Percentiles rank a stretch among this genome's conserved stretches.
Conservation (phyloP, 345 rosid genomes). For the Corchorus capsularis region DNA sequence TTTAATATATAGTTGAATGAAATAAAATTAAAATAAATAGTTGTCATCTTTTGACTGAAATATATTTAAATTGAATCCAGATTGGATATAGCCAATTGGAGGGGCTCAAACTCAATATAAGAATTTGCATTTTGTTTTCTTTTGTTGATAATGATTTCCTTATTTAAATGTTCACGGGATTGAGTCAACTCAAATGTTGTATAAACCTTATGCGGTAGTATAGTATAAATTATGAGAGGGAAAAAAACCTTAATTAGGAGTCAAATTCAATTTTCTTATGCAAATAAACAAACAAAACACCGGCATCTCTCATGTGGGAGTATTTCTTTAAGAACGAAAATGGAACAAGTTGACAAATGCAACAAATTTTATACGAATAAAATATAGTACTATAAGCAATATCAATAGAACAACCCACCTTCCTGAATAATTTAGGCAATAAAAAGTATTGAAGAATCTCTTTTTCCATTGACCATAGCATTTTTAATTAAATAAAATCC, state of each 20-base stretch:
- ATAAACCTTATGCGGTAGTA: neutral
- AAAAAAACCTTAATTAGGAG: neutral
- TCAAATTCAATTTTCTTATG: neutral
- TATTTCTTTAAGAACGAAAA: neutral
- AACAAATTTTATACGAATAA: neutral
- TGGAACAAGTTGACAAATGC: slow-evolving; percentile 8
- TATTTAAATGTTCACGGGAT: neutral
- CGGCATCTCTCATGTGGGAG: neutral
- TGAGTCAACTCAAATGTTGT: neutral
- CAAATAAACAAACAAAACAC: neutral
- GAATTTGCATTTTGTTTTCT: neutral
- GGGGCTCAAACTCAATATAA: neutral
- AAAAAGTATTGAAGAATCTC: neutral
- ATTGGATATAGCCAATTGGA: neutral
- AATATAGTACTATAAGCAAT: neutral
- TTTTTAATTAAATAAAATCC: neutral
- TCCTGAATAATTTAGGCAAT: neutral
- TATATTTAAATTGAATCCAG: neutral
- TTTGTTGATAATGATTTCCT: neutral
- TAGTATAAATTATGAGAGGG: too few species aligned
- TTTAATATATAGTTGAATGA: neutral
- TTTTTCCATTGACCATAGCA: neutral
- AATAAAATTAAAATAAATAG: neutral
- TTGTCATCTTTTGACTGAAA: neutral
- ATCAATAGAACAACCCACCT: neutral